These are phyloP conservation scores for Populus tomentosa DNA, from an alignment of 441 rosid genomes.

Conservation along the genomic window DNA sequence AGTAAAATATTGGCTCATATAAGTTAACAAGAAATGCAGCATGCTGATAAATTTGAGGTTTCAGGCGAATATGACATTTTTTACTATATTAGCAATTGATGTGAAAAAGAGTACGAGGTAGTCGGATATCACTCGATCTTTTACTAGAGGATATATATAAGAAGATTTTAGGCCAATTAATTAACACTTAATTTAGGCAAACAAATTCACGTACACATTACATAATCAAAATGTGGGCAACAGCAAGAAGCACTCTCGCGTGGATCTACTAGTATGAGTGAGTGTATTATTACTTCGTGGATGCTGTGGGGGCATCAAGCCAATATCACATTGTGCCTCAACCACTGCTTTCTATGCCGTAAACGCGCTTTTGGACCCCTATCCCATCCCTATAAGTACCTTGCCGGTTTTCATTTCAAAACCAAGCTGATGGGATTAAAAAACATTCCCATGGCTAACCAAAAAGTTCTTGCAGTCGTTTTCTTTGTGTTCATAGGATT, in stretches of 20 bases:
- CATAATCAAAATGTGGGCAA: conserved; percentile 20
- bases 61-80: no score
- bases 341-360: neutral
- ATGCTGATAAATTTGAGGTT: no score
- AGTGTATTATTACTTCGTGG: neutral
- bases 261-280: conserved; percentile 4
- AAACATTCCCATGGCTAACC: conserved; percentile 29
- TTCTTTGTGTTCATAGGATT: conserved; percentile 33
- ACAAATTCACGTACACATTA: neutral
- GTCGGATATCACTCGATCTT: conserved; percentile 16
- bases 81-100: neutral
- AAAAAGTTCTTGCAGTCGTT: conserved; percentile 16
- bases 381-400: conserved; percentile 34
- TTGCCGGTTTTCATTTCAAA: neutral
- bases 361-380: conserved; percentile 26
- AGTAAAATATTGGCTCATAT: neutral
- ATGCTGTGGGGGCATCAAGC: neutral
- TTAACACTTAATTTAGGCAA: neutral
- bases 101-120: neutral
- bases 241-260: conserved; percentile 30
- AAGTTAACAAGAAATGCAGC: no score
- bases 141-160: neutral
- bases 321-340: neutral
- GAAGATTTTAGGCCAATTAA: neutral
- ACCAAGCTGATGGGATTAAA: conserved; percentile 11